Evolutionary conservation across 371 early-diverging fungal species (phyloP), one percentile per base, ranked within the genome.

Genomic region (Rhizomucor miehei): DNA sequence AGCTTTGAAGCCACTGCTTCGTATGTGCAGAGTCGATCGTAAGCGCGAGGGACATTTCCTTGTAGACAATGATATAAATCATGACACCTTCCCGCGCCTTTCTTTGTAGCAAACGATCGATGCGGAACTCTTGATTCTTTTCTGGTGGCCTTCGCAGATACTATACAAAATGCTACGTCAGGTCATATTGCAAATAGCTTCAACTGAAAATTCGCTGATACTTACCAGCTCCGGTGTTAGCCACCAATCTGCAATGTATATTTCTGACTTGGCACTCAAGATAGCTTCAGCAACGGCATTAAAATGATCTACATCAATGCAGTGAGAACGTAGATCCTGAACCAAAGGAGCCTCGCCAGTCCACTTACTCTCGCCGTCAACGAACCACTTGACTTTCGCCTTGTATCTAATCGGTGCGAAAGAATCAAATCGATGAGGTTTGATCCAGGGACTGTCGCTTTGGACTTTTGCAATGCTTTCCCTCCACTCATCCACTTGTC

Each of bases 241-340:
- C 92, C 95, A 95, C 97, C 97, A 97, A 66, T 92, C 97, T 10
- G 77, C 80, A 51, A 95, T 93, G 64, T 89, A 93, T 39, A 95
- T 91, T 59, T 85, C 84, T 21, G 71, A 65, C 54, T 86, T 86
- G 45, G 95, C 94, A 39, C 81, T 79, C 40, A 85, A 61, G 55
- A 95, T 77, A 16, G 90, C 89, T 56, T 90, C 90, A 3, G 89
- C 89, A 4, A 94, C 77, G 1, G 87, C 88, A 57, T 82, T 79
- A 53, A 91, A 93, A 66, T 94, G 94, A 62, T 89, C 89, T 78
- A 54, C 25, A 29, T 8, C 3, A 10, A 35, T 17, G 21, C 43
- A n/a, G 11, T 41, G 11, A 41, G 38, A 9, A 38, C 14, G 14
- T 38, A 8, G 19, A n/a, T 46, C 6, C 16, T n/a, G 13, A n/a